Percentiles rank a stretch among this genome's conserved stretches.
Conservation (phyloP, 1,284 basidiomycete genomes). For the Bjerkandera adusta region DNA sequence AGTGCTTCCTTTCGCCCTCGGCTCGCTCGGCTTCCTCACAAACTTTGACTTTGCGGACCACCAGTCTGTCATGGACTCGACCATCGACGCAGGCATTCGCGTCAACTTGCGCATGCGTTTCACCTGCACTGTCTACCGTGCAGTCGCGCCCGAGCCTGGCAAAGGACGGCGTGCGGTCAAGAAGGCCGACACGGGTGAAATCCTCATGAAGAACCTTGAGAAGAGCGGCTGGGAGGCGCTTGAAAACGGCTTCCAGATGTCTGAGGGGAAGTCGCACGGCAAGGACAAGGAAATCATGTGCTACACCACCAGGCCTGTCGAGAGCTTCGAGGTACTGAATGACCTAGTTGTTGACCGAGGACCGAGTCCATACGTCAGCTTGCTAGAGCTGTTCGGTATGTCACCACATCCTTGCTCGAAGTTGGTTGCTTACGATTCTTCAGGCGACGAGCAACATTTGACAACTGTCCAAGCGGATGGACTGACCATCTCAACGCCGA, state of each 20-base stretch:
- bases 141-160: constrained; percentile 65
- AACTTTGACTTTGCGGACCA: constrained; percentile 96
- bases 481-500: constrained; percentile 93
- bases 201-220: constrained; percentile 89
- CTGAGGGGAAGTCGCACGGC: constrained; percentile 41
- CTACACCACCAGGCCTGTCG: constrained; percentile 92
- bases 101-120: constrained; percentile 99
- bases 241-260: constrained; percentile 65
- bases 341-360: constrained; percentile 98
- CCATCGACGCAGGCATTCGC: constrained; percentile 91
- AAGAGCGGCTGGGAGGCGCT: constrained; percentile 92
- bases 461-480: constrained; percentile 99
- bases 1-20: constrained; percentile 96
- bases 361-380: constrained; percentile 95
- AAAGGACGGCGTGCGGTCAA: constrained; percentile 82
- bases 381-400: constrained; percentile 94
- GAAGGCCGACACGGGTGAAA: constrained; percentile 89
- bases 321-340: constrained; percentile 98
- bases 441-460: constrained; percentile 98
- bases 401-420: constrained; percentile 4
- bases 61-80: constrained; percentile 84
- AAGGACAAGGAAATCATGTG: constrained; percentile 99
- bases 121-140: constrained; percentile 96
- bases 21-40: constrained; percentile 97
- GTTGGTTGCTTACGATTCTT: not conserved